A percentile compares a stretch with the other conserved stretches of the same genome.
These are phyloP conservation scores for Tephrocybe sp. DNA, from an alignment of 768 basidiomycete species.

Conservation along the genomic window DNA sequence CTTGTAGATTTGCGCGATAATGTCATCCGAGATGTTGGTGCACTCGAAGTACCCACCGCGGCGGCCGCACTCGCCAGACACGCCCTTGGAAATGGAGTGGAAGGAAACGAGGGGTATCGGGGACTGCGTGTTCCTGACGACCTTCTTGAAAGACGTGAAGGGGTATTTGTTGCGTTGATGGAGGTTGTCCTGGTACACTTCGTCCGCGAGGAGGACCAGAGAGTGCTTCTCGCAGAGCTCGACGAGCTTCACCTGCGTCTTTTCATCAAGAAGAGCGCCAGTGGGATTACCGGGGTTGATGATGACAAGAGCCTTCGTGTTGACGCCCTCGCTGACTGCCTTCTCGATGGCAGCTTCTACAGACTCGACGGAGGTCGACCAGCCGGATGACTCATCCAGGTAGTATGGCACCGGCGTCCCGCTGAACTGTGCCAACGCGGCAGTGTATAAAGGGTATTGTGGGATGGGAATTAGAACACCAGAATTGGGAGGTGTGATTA, in stretches of 20 bases:
- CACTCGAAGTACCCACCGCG: conserved; percentile 97
- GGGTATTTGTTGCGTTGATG: conserved; percentile 66
- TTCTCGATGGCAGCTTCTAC: conserved; percentile 68
- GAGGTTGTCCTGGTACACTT: conserved; percentile 97
- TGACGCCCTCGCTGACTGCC: conserved; percentile 58
- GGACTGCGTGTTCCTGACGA: conserved; percentile 67
- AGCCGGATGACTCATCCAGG: conserved; percentile 78
- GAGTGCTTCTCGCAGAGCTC: conserved; percentile 80
- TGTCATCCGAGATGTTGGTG: conserved; percentile 74
- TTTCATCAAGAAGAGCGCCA: conserved; percentile 74
- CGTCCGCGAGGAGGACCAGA: conserved; percentile 92
- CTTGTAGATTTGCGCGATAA: conserved; percentile 91
- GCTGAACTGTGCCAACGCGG: conserved; percentile 81
- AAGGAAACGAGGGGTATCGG: conserved; percentile 87
- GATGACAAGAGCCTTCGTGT: conserved; percentile 85
- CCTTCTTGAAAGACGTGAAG: conserved; percentile 94
- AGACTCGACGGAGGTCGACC: conserved; percentile 75
- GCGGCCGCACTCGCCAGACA: conserved; percentile 95
- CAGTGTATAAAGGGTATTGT: conserved; percentile 97
- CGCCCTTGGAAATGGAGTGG: conserved; percentile 98
- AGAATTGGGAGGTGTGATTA: conserved; percentile 64
- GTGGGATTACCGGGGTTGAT: conserved; percentile 99
- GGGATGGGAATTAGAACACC: conserved; percentile 96
- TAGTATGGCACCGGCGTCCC: conserved; percentile 87
- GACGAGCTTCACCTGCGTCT: conserved; percentile 76